Evolutionary conservation across 345 rosid genomes (phyloP).

Genomic region (Fremontodendron californicum): DNA sequence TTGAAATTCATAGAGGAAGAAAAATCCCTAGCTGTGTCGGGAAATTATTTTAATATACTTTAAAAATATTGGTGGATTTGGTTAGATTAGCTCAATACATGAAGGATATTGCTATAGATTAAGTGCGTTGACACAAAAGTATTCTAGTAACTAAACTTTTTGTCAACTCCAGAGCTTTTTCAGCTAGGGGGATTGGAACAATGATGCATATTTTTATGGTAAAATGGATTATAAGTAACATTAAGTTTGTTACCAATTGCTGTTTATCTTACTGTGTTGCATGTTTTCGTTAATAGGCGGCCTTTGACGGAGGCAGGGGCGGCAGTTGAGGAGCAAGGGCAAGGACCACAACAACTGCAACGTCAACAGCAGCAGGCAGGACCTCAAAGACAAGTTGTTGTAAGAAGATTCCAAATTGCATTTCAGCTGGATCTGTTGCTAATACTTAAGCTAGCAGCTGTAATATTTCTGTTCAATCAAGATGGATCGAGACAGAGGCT

Average conservation of each 20-base stretch:
- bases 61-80: neutral
- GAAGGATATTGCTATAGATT: neutral
- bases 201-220: neutral
- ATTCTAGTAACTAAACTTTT: neutral
- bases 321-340: conserved; percentile 43
- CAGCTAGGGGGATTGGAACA: neutral
- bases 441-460: conserved; percentile 87
- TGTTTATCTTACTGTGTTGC: neutral
- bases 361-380: conserved; percentile 66
- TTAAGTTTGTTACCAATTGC: neutral
- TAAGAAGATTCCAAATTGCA: conserved; percentile 87
- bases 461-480: conserved; percentile 91
- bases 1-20: neutral
- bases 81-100: neutral
- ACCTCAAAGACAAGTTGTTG: conserved; percentile 68
- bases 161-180: neutral
- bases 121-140: neutral
- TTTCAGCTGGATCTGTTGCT: conserved; percentile 89
- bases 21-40: neutral
- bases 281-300: conserved; percentile 27
- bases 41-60: neutral
- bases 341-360: conserved; percentile 51
- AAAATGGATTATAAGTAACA: neutral
- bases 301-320: conserved; percentile 37
- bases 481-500: conserved; percentile 97